A percentile compares a stretch with the other conserved stretches of the same genome.
Conservation (phyloP, 2,329 filamentous ascomycete species). For the Cucurbitaria berberidis region DNA sequence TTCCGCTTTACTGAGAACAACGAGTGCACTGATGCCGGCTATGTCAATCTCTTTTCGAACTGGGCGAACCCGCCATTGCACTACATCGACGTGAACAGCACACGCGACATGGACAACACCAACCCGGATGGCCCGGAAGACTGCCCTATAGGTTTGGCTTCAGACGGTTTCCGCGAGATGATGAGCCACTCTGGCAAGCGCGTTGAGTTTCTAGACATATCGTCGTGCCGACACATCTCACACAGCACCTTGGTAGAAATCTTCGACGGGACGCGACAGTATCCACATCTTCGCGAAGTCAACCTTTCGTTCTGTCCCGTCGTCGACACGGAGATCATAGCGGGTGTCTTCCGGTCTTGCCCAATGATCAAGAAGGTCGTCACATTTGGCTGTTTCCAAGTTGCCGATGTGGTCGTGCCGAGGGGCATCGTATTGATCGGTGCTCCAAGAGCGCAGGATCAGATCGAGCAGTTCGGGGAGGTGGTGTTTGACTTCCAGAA, state of each 20-base stretch:
- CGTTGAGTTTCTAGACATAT: conserved; percentile 74
- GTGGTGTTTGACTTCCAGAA: conserved; percentile 41
- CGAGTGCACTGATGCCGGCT: conserved; percentile 75
- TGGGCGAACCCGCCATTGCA: conserved; percentile 77
- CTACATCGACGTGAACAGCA: conserved; percentile 77
- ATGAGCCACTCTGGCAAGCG: conserved; percentile 80
- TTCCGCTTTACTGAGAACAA: conserved; percentile 82
- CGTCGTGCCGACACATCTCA: conserved; percentile 82
- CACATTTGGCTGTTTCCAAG: conserved; percentile 68
- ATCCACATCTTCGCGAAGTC: conserved; percentile 72
- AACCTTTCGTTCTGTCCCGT: conserved; percentile 79
- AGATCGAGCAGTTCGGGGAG: conserved; percentile 59
- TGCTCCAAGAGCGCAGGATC: conserved; percentile 63
- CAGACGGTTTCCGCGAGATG: conserved; percentile 75
- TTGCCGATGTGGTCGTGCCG: conserved; percentile 63
- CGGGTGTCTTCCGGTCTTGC: conserved; percentile 68
- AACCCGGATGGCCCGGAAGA: conserved; percentile 68
- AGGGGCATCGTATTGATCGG: conserved; percentile 65
- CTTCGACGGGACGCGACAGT: conserved; percentile 67
- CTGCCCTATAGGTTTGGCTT: conserved; percentile 71
- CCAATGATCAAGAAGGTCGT: conserved; percentile 64
- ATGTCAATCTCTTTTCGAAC: conserved; percentile 71
- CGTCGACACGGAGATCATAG: conserved; percentile 69
- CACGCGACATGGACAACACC: conserved; percentile 75
- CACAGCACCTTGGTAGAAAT: conserved; percentile 73